Evolutionary conservation across 129 eudicot species (phyloP), one percentile per base, ranked within the genome.

Genomic region (Saussurea involucrata): DNA sequence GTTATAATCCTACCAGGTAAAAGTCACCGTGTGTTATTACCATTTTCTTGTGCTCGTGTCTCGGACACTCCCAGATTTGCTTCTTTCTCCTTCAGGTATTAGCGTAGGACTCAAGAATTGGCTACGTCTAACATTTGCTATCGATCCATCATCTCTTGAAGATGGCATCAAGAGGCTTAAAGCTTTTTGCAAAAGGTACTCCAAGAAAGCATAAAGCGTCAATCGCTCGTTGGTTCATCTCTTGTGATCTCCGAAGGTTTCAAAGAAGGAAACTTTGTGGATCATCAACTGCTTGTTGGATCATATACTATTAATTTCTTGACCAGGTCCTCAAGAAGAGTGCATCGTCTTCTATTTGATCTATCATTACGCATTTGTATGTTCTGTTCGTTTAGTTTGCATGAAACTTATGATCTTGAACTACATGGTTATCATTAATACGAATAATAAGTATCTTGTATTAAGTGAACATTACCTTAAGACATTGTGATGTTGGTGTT

Each of bases 1-100:
- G 86, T 91, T 40, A 22, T 94, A 58, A 80, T 91, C 31, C 83
- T 94, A 32, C 98, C 98, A 69, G 98, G 98, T 91, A 86, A 79
- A 37, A 36, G 24, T 53, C 6, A 66, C 0, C 6, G 17, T 5
- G 55, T 32, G 3, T 76, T 44, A 72, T 28, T 55, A 1, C 20
- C 7, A 40, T 10, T 40, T 8, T 40, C 17, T 40, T 10, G 2
- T 37, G 44, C 10, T 37, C 44, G 0, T 37, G 3, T 37, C 44
- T 37, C 8, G 44, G 9, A 37, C 20, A 4, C 6, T 6, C 13
- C 11, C 10, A 20, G 4, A 21, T 21, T 18, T 57, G 24, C 13
- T 57, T 57, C 18, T 67, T 46, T 80, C 3, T 28, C 5, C 32
- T 68, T 22, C 76, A 90, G 90, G 96, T 55, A 21, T 63, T 18